Base-by-base conservation (phyloP, 1,139 yeast genomes). In the Martiniozyma asiatica region DNA sequence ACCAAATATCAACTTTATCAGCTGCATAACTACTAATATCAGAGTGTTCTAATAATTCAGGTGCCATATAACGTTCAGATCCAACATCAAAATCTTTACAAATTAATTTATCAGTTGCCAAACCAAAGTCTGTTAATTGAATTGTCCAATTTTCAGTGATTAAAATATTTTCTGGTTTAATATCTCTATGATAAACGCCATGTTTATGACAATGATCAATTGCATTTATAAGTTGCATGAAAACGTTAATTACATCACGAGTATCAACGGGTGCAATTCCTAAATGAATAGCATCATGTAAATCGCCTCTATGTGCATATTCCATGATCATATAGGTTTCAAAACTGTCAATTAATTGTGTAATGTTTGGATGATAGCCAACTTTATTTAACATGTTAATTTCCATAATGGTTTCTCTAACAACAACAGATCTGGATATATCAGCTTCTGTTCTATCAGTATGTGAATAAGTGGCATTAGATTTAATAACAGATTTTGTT, bases 51-150 rank as follows among this genome's bases (percentile, higher is more conserved):
- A 79, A 72, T 33, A 87, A 61, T 51, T 89, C 98, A 1, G 98
- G 98, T 0, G 97, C 94, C 98, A 89, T 89, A 55, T 89, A 89
- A 37, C 96, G 65, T 54, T 87, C 96, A 29, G 89, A 75, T 15
- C 98, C 98, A 35, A 87, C 81, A 41, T 87, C 95, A 52, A 85
- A 81, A 47, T 87, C 96, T 25, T 68, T 57, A 45, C 85, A 75
- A 26, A 58, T 57, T 31, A 59, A 58, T 19, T 65, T 60, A 12
- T 79, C 72, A 2, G 96, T 78, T 50, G 98, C 98, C 58, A 85
- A 73, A 18, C 98, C 98, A 55, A 89, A 89, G 61, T 89, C 98
- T 55, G 92, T 87, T 29, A 89, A 87, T 55, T 89, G 85, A 37
- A 89, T 94, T 54, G 85, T 95, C 39, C 87, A 77, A 17, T 96